A percentile compares a stretch with the other conserved stretches of the same genome.
These are phyloP conservation scores for Boletus reticuloceps DNA, from an alignment of 768 basidiomycete genomes.

Conservation along the genomic window DNA sequence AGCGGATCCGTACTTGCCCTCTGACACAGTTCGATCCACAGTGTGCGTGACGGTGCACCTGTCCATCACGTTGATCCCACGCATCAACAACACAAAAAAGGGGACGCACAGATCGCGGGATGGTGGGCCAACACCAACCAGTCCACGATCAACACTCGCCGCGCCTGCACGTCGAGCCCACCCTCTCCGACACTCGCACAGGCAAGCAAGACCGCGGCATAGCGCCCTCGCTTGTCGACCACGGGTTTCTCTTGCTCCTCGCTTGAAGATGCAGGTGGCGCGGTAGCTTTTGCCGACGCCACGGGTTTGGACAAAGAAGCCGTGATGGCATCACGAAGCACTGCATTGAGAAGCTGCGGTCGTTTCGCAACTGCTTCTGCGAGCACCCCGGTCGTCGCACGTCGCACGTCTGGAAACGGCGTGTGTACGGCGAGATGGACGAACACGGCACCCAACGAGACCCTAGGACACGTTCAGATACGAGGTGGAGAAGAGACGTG, in stretches of 20 bases:
- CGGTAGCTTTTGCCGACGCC: conserved; percentile 21
- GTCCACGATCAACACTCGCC: conserved; percentile 50
- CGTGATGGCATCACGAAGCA: conserved; percentile 61
- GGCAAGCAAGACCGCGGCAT: conserved; percentile 53
- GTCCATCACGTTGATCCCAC: background rate
- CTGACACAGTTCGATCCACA: conserved; percentile 84
- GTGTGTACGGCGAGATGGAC: conserved; percentile 68
- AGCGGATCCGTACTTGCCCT: conserved; percentile 65
- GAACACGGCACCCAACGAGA: conserved; percentile 62
- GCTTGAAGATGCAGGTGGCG: background rate
- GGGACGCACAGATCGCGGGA: conserved; percentile 50
- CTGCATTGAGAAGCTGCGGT: conserved; percentile 48
- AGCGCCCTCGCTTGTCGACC: conserved; percentile 49
- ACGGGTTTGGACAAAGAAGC: conserved; percentile 42
- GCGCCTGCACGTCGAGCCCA: conserved; percentile 36
- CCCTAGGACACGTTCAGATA: conserved; percentile 34
- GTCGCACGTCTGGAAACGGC: conserved; percentile 51
- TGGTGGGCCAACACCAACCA: conserved; percentile 75
- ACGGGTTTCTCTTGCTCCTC: conserved; percentile 40
- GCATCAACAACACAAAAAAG: background rate
- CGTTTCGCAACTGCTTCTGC: conserved; percentile 34
- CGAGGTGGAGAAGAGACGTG: background rate
- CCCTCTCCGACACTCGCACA: conserved; percentile 40
- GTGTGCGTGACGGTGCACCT: conserved; percentile 18
- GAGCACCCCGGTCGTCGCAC: conserved; percentile 44